Base-by-base conservation (phyloP, 2,329 filamentous ascomycete genomes). In the Sarocladium oryzae region DNA sequence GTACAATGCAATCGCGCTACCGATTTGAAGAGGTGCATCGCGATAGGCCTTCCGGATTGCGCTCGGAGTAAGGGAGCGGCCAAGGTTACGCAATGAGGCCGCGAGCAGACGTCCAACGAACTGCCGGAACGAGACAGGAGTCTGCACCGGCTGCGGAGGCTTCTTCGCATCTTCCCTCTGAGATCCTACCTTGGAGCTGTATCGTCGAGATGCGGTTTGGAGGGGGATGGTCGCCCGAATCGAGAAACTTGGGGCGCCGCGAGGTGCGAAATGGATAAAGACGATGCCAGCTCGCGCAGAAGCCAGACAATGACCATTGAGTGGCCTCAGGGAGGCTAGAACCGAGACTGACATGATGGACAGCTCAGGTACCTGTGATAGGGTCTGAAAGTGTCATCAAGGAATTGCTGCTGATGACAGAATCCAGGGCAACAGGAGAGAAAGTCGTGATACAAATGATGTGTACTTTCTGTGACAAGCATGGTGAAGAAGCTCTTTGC, bases 41-140 rank as follows among this genome's bases (percentile, higher is more conserved):
- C 58, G 63, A 54, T 60, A 70, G 1, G 66, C 65, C 30, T 61
- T 60, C 32, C 60, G 62, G 16, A 70, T 63, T 15, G 66, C 66
- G 32, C 61, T 63, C 21, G 66, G 66, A 30, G 65, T 70, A 51
- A 68, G 26, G 2, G 66, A 62, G 20, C 64, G 58, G 5, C 55
- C 57, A 11, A 68, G 56, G 51, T 69, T 70, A 24, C 66, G 62
- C 40, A 70, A 54, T 30, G 64, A 63, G 37, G 60, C 64, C 11
- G 59, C 61, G 7, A 69, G 60, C 4, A 63, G 61, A 9, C 63
- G 62, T 0, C 60, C 57, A 2, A 57, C 46, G 33, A 62, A 63
- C 43, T 60, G 62, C 3, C 59, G 55, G 50, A 69, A 68, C 2
- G 63, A 68, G 21, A 69, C 59, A 37, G 55, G 60, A 11, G 54